A percentile compares a stretch with the other conserved stretches of the same genome.
phyloP scores from a whole-genome alignment of 2,329 filamentous ascomycete species.

The Lasiodiplodia sp. region DNA sequence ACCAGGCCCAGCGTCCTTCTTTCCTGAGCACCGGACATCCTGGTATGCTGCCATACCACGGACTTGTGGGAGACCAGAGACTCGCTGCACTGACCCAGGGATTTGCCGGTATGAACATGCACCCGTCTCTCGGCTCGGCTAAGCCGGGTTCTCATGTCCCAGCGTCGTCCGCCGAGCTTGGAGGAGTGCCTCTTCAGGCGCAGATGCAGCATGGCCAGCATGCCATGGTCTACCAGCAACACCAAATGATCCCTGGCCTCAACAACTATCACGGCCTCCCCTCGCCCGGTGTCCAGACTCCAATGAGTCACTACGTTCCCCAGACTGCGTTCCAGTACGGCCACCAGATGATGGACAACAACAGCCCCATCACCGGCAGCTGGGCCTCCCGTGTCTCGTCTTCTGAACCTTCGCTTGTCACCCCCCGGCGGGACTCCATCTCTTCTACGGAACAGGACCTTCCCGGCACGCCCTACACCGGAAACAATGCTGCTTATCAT shows the following conservation, averaged over 20 bases:
- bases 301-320: conserved; percentile 52
- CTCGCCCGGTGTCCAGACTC: conserved; percentile 54
- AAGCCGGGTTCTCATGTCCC: conserved; percentile 45
- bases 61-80: conserved; percentile 26
- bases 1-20: conserved; percentile 25
- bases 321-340: conserved; percentile 53
- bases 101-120: conserved; percentile 30
- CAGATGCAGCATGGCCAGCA: conserved; percentile 43
- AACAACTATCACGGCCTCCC: conserved; percentile 43
- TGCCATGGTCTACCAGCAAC: conserved; percentile 48
- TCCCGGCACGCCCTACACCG: conserved; percentile 55
- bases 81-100: conserved; percentile 30
- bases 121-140: conserved; percentile 37
- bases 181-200: conserved; percentile 38
- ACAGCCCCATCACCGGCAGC: conserved; percentile 53
- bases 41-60: conserved; percentile 28
- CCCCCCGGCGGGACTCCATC: conserved; percentile 59
- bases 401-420: conserved; percentile 58
- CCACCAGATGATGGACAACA: conserved; percentile 52
- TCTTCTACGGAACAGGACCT: conserved; percentile 62
- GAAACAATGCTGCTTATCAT: conserved; percentile 42
- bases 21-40: conserved; percentile 28
- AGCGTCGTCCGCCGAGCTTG: conserved; percentile 44
- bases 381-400: conserved; percentile 56
- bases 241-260: conserved; percentile 41